phyloP scores from a whole-genome alignment of 2,329 filamentous ascomycete genomes.

The Colletotrichum sp. region DNA sequence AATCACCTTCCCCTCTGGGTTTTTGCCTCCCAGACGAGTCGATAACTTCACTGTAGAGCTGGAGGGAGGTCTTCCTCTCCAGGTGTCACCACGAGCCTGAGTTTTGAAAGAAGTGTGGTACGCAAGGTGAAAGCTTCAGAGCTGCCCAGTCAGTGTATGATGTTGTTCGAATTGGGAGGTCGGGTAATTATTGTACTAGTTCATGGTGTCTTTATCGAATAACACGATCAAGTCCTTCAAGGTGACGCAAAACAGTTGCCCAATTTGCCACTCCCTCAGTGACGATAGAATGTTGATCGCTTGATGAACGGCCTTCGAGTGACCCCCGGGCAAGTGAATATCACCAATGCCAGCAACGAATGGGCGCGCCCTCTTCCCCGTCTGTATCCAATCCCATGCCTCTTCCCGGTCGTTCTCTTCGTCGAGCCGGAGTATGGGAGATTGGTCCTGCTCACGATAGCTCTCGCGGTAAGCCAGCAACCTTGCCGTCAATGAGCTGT shows the following conservation, averaged over 20 bases:
- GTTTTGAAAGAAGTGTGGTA: rapidly evolving
- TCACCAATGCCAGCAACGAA: background rate
- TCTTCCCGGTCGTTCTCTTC: background rate
- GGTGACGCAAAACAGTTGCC: background rate
- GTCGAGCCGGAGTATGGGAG: background rate
- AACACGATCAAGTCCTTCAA: background rate
- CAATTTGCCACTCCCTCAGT: background rate
- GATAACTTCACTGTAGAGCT: background rate
- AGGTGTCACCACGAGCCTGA: background rate
- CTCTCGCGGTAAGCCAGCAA: background rate
- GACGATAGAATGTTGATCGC: background rate
- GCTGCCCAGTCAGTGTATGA: background rate
- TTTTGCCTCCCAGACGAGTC: background rate
- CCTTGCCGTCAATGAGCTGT: background rate
- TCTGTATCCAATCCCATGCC: background rate
- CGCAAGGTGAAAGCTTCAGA: background rate
- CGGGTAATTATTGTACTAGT: background rate
- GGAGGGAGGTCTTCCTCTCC: background rate
- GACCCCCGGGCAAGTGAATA: background rate
- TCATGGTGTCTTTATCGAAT: background rate
- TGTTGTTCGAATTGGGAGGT: rapidly evolving
- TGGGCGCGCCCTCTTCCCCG: background rate
- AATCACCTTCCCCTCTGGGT: background rate
- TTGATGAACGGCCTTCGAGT: background rate
- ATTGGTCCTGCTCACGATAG: background rate